Evolutionary conservation across 768 basidiomycete genomes (phyloP), one percentile per base, ranked within the genome.

Genomic region (Leucosporidium scottii): DNA sequence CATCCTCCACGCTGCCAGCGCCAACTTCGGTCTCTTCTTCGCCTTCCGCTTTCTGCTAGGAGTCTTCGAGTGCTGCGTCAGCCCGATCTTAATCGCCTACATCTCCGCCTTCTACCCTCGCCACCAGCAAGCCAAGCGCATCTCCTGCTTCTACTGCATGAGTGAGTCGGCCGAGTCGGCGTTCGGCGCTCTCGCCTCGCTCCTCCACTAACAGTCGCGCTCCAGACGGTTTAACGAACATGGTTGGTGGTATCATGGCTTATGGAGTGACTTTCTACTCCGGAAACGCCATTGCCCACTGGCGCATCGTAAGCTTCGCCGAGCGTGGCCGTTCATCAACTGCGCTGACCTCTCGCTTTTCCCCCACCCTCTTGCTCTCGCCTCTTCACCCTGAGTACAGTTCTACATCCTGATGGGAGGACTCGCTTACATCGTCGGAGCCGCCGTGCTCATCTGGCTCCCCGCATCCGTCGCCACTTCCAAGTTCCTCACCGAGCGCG

Each of bases 121-220:
- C 5, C 6, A 27, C 27, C 57, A 31, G 71, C 85, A 87, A 79
- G 83, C 84, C 0, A 81, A 79, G 23, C 81, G 85, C 10, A 83
- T 87, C 23, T 82, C 84, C 6, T 85, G 83, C 81, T 87, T 87
- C 76, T 87, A 87, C 76, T 85, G 36, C 85, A 86, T 84, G 85
- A 84, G 13, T 12, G 4, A 25, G 10, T n/a, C n/a, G n/a, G n/a
- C n/a, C n/a, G n/a, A 23, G 6, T 25, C 23, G n/a, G 51, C 51
- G 51, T 27, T 53, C n/a, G n/a, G n/a, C 51, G 4, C 51, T 73
- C 28, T 75, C 61, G 36, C 18, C 34, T 10, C 63, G 10, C 6
- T 25, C n/a, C n/a, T 25, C 5, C 51, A 13, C n/a, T 27, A 13
- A 25, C 51, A 13, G 13, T 25, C 51, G 12, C 50, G 21, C 51